Conservation (phyloP, 2,329 filamentous ascomycete species). For the Periconia sp. region DNA sequence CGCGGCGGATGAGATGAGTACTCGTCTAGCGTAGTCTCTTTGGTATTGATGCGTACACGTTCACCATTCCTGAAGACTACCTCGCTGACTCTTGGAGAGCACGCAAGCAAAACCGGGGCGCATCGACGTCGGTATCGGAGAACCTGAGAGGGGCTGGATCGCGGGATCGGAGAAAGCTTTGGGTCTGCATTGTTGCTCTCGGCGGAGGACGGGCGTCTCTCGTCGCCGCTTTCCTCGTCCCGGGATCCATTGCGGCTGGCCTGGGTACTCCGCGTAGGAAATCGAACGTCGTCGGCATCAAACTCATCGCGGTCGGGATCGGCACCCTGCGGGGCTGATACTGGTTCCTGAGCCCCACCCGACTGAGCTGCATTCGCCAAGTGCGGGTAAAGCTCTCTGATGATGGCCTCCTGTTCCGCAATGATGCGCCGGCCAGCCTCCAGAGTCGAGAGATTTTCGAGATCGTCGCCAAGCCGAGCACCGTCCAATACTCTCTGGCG, state of each 20-base stretch:
- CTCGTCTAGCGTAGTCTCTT: slow-evolving; percentile 44
- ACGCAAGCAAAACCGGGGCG: slow-evolving; percentile 48
- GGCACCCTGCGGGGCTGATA: slow-evolving; percentile 9
- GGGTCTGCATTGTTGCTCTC: slow-evolving; percentile 26
- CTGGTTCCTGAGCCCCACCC: slow-evolving; percentile 11
- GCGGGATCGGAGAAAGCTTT: slow-evolving; percentile 32
- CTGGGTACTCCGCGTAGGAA: slow-evolving; percentile 25
- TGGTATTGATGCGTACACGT: slow-evolving; percentile 49
- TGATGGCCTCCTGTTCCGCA: slow-evolving; percentile 52
- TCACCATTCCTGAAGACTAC: slow-evolving; percentile 47
- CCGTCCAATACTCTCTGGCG: slow-evolving; percentile 41
- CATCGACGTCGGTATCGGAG: slow-evolving; percentile 52
- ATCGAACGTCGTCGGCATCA: slow-evolving; percentile 42
- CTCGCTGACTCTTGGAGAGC: slow-evolving; percentile 49
- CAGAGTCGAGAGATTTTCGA: slow-evolving; percentile 33
- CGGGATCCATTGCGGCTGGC: slow-evolving; percentile 18
- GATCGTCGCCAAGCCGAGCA: slow-evolving; percentile 28
- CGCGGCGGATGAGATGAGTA: slow-evolving; percentile 48
- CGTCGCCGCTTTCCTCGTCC: slow-evolving; percentile 18
- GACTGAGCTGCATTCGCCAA: slow-evolving; percentile 29
- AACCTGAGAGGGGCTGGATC: slow-evolving; percentile 38
- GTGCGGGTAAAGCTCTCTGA: slow-evolving; percentile 50
- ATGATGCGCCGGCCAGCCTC: slow-evolving; percentile 44
- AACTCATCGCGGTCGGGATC: slow-evolving; percentile 41
- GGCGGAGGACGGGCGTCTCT: slow-evolving; percentile 19